Evolutionary conservation across 768 basidiomycete species (phyloP), one percentile per base, ranked within the genome.

Genomic region (Neoboletus subvelutipes): DNA sequence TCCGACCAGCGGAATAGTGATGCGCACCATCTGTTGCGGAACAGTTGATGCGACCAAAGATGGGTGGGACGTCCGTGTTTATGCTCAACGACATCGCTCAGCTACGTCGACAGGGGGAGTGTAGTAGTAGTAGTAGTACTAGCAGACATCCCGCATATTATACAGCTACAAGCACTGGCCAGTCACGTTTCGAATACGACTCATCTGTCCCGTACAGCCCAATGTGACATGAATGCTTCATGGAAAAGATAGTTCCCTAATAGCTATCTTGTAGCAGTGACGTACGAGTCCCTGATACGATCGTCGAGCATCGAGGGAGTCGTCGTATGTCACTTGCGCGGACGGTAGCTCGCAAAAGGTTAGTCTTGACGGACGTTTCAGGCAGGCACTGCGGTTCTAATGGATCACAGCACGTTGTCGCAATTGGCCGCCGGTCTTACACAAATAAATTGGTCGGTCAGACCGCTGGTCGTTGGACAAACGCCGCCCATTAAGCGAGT

Each of bases 11-110:
- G 47, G 61, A 59, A 54, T 26, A 45, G 31, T 55, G 57, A 43
- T 49, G 37, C 55, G 56, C 56, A 41, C 37, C 66, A 47, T 66
- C 62, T 34, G 52, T 41, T 40, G 56, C 18, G 46, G 70, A 63
- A 45, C 46, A 51, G 50, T 54, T 66, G 58, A 64, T 56, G 45
- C 56, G 62, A 53, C 53, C 40, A 17, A 60, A 33, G 59, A 64
- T 41, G 37, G 69, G 58, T 40, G 64, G 69, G 42, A 72, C 45
- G 43, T 66, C 60, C 17, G 72, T 70, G 66, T 66, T 64, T 53
- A 73, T 67, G 62, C 62, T 59, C 58, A 71, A 58, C 33, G 71
- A 62, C 70, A 71, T 71, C 29, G 61, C 50, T 58, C 49, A 59
- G 55, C 33, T 59, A 56, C 20, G 55, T 52, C 43, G 57, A n/a